A percentile compares a stretch with the other conserved stretches of the same genome.
Conservation (phyloP, 2,329 filamentous ascomycete genomes). For the Paracamarosporium sp. region DNA sequence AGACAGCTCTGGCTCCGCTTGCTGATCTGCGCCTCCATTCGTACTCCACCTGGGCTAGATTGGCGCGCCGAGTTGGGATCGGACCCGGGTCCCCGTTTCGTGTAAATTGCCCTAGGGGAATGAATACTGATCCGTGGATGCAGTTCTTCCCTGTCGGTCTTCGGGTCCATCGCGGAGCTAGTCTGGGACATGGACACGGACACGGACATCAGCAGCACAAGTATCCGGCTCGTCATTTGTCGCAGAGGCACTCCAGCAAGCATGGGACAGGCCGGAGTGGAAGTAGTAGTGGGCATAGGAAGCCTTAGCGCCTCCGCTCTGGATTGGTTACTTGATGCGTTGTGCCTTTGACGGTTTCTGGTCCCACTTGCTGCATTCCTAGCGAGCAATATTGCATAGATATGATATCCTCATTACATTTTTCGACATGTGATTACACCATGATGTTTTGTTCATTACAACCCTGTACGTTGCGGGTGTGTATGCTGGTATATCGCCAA, state of each 20-base stretch:
- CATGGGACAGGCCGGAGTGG: not conserved
- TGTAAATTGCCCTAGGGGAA: not conserved
- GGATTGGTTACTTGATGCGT: not conserved
- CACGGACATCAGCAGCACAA: not conserved
- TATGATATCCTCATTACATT: not conserved
- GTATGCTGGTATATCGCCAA: too few relatives aligned
- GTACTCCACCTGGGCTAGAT: not conserved
- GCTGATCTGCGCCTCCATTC: conserved; percentile 4
- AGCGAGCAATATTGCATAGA: not conserved
- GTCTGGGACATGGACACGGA: conserved; percentile 6
- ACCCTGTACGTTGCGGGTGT: not conserved
- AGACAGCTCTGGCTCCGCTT: conserved; percentile 5
- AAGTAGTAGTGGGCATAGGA: conserved; percentile 4
- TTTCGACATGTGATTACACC: not conserved
- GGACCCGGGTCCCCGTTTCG: not conserved
- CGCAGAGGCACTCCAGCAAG: not conserved
- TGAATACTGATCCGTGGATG: conserved; percentile 4
- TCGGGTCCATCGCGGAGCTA: conserved; percentile 3
- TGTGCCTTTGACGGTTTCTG: not conserved
- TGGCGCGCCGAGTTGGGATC: conserved; percentile 1
- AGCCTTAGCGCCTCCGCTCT: not conserved
- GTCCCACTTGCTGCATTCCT: not conserved
- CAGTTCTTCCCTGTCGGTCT: conserved; percentile 11
- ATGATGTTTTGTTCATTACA: not conserved
- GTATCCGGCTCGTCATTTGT: not conserved